These are phyloP conservation scores for Ceratocystis albifundus DNA, from an alignment of 2,329 filamentous ascomycete genomes.

Conservation along the genomic window DNA sequence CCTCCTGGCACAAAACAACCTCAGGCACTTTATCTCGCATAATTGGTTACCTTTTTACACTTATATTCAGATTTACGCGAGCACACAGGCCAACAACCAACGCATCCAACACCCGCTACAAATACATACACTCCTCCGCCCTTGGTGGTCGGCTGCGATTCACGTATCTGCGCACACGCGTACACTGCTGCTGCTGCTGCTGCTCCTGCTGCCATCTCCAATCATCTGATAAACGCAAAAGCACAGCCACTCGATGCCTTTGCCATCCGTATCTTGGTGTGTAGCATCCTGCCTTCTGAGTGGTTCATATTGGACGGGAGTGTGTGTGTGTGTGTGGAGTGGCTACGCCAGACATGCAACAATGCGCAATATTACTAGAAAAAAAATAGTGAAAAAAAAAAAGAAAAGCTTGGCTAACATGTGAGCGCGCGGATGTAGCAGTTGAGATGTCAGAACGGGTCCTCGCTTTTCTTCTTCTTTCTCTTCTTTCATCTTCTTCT, in stretches of 20 bases:
- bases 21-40: too few species aligned
- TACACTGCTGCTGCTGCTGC: neutral
- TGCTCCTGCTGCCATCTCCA: neutral
- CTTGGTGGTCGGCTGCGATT: too few species aligned
- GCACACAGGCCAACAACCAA: too few species aligned
- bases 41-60: too few species aligned
- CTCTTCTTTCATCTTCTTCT: neutral
- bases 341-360: neutral
- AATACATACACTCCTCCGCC: too few species aligned
- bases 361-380: neutral
- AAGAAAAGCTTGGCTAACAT: neutral
- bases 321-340: neutral
- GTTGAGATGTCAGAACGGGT: neutral
- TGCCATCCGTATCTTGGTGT: neutral
- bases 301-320: neutral
- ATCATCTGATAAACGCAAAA: slow-evolving; percentile 1
- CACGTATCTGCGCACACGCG: neutral
- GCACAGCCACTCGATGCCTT: neutral
- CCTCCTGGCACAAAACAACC: too few species aligned
- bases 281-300: neutral
- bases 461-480: neutral
- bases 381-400: neutral
- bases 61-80: too few species aligned
- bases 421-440: neutral
- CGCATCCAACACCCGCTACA: too few species aligned